phyloP scores from a whole-genome alignment of 1,284 basidiomycete species.

The Fomitiporia mediterranea region DNA sequence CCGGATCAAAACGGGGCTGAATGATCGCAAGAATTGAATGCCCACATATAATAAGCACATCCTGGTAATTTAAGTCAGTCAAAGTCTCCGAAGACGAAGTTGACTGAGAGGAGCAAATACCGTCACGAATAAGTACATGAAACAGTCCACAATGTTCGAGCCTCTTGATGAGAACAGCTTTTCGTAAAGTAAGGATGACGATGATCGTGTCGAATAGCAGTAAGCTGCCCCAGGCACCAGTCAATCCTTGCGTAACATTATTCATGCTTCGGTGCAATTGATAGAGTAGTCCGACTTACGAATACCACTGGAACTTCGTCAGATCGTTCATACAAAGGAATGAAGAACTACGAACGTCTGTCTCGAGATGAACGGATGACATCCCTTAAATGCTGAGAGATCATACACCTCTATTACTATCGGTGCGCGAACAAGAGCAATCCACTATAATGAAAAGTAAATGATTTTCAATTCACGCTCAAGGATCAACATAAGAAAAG shows the following conservation, averaged over 20 bases:
- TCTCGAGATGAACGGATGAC: conserved; percentile 8
- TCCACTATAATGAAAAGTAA: conserved; percentile 10
- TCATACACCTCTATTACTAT: not conserved
- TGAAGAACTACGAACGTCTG: not conserved
- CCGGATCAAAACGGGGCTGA: too few species aligned
- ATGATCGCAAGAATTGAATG: not conserved
- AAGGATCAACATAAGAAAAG: too few species aligned
- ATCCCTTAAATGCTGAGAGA: conserved; percentile 10
- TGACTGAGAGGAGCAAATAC: not conserved
- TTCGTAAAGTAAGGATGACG: conserved; percentile 39
- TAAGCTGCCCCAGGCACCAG: conserved; percentile 35
- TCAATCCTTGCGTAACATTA: conserved; percentile 27
- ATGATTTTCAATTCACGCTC: too few species aligned
- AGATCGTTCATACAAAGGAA: not conserved
- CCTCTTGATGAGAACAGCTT: conserved; percentile 29
- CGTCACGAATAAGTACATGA: conserved; percentile 17
- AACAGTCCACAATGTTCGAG: conserved; percentile 1
- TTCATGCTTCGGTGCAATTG: not conserved
- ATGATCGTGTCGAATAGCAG: conserved; percentile 37
- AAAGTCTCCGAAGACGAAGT: not conserved
- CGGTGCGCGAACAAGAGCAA: not conserved
- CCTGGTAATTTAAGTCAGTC: conserved; percentile 2
- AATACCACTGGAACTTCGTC: not conserved
- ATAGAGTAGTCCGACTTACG: not conserved
- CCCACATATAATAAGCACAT: conserved; percentile 17